Percentiles rank a stretch among this genome's conserved stretches.
phyloP scores from a whole-genome alignment of 768 basidiomycete genomes.

The Tricholoma bakamatsutake region DNA sequence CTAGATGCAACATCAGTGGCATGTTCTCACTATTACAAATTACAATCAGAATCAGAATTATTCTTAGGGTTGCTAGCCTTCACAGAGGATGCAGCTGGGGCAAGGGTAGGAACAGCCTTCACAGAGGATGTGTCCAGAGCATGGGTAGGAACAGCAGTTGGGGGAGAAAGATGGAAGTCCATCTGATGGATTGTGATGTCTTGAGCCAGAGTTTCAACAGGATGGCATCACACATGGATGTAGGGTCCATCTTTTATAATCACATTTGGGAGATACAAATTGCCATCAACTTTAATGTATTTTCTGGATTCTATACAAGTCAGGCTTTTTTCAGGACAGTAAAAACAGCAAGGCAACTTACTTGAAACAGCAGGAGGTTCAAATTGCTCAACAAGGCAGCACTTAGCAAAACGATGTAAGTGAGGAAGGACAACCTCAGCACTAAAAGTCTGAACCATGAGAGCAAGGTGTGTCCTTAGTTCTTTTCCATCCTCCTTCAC shows the following conservation, averaged over 20 bases:
- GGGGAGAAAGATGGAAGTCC: no score
- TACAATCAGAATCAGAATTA: not conserved
- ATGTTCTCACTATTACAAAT: not conserved
- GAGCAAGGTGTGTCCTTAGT: conserved; percentile 4
- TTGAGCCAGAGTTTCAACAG: not conserved
- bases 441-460: conserved; percentile 11
- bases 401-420: conserved; percentile 4
- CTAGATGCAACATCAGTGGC: not conserved
- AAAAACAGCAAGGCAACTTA: no score
- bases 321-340: no score
- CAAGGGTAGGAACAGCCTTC: not conserved
- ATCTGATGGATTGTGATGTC: conserved; percentile 3
- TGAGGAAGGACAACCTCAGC: conserved; percentile 10
- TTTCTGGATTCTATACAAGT: not conserved
- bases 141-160: no score
- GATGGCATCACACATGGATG: conserved; percentile 2
- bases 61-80: not conserved
- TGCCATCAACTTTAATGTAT: not conserved
- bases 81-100: not conserved
- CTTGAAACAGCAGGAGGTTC: not conserved
- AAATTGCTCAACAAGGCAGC: conserved; percentile 2
- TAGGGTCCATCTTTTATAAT: conserved; percentile 1
- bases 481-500: not conserved
- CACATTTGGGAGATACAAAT: conserved; percentile 2
- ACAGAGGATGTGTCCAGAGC: no score